phyloP scores from a whole-genome alignment of 2,329 filamentous ascomycete species.

The Fusarium multiceps region DNA sequence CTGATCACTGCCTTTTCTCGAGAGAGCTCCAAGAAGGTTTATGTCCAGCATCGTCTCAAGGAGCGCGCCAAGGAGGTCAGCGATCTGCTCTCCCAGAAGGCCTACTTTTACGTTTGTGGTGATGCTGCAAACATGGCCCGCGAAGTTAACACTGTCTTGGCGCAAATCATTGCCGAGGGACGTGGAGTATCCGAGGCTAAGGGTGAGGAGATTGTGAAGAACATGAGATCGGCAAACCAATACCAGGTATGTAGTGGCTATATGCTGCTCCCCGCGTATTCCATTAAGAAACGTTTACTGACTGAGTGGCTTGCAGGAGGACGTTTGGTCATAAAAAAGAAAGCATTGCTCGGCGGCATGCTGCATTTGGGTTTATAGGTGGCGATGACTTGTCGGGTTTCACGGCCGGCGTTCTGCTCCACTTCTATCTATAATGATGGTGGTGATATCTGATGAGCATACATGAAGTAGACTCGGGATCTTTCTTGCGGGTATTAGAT shows the following conservation, averaged over 20 bases:
- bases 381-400: constrained; percentile 40
- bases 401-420: constrained; percentile 39
- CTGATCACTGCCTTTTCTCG: constrained; percentile 96
- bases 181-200: constrained; percentile 85
- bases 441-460: constrained; percentile 40
- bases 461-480: constrained; percentile 40
- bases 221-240: constrained; percentile 92
- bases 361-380: constrained; percentile 39
- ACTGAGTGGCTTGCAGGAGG: constrained; percentile 63
- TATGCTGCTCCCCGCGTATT: constrained; percentile 1
- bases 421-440: constrained; percentile 14
- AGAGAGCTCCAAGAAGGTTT: constrained; percentile 87
- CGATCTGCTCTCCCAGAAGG: constrained; percentile 84
- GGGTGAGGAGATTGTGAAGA: constrained; percentile 96
- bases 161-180: constrained; percentile 86
- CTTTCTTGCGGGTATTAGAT: constrained; percentile 34
- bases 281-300: constrained; percentile 17
- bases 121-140: constrained; percentile 98
- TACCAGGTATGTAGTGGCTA: constrained; percentile 78
- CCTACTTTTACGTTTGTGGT: constrained; percentile 98
- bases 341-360: constrained; percentile 10
- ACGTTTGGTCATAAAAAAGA: constrained; percentile 72
- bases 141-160: constrained; percentile 89
- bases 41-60: constrained; percentile 92
- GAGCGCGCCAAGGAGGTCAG: constrained; percentile 87